These are phyloP conservation scores for Ceratopteris richardii DNA, from an alignment of 75 land plant species.

Conservation along the genomic window DNA sequence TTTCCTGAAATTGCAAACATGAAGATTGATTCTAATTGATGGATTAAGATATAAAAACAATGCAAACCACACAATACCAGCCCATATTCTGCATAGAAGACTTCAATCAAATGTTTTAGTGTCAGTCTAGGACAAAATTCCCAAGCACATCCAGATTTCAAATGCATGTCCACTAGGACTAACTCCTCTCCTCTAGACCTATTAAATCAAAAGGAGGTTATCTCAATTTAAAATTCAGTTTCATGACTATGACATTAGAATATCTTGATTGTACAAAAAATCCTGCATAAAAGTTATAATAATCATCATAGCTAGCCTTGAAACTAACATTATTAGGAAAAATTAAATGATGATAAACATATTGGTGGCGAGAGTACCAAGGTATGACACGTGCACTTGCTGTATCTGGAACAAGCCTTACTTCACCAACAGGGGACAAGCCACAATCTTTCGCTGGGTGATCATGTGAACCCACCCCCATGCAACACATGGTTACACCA, in stretches of 20 bases:
- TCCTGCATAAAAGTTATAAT: no score
- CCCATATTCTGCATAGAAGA: slow-evolving; percentile 64
- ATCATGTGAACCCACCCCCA: slow-evolving; percentile 71
- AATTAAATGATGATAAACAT: no score
- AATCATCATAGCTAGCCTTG: no score
- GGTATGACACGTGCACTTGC: slow-evolving; percentile 53
- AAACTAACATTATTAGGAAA: no score
- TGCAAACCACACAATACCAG: slow-evolving; percentile 38
- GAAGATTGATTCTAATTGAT: no score
- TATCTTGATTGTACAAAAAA: no score
- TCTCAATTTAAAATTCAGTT: no score
- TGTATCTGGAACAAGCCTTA: slow-evolving; percentile 73
- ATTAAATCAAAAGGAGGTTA: no score
- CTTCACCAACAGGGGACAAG: slow-evolving; percentile 73
- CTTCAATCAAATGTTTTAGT: slow-evolving; percentile 43
- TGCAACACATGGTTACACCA: slow-evolving; percentile 58
- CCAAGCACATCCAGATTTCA: slow-evolving; percentile 72
- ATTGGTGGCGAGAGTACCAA: slow-evolving; percentile 79
- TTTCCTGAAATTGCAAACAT: slow-evolving; percentile 27
- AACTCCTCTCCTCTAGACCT: slow-evolving; percentile 74
- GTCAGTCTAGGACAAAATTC: slow-evolving; percentile 88
- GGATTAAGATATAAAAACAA: no score
- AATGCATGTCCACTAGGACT: slow-evolving; percentile 82
- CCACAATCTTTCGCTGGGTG: slow-evolving; percentile 55
- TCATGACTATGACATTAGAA: no score